Evolutionary conservation across 495 filamentous ascomycete genomes (phyloP).

Genomic region (Aspergillus funiculosus): DNA sequence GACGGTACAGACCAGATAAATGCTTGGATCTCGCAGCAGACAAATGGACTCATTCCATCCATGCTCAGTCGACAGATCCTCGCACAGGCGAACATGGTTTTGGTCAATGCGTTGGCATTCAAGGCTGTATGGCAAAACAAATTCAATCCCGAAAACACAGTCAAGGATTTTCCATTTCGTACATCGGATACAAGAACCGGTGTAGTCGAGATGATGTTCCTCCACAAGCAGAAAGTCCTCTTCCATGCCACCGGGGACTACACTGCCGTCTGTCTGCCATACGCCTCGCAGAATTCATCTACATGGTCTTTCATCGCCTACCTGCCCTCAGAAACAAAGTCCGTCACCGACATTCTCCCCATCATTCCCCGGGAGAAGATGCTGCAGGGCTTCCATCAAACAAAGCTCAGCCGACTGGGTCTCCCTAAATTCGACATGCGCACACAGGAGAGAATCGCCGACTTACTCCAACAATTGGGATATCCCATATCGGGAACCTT

Average conservation of each 20-base stretch:
- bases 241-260: neutral
- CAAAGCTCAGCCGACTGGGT: neutral
- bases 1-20: neutral
- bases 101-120: constrained; percentile 3
- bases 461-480: neutral
- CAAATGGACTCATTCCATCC: neutral
- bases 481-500: neutral
- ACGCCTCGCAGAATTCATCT: neutral
- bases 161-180: neutral
- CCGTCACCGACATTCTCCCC: neutral
- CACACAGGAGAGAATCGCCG: constrained; percentile 1
- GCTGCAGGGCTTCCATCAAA: neutral
- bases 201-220: constrained; percentile 4
- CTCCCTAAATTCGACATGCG: constrained; percentile 2
- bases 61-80: neutral
- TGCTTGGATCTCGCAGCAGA: neutral
- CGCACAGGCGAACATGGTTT: neutral
- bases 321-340: neutral
- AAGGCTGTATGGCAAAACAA: neutral
- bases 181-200: neutral
- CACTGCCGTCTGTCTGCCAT: neutral
- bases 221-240: neutral
- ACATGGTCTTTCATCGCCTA: constrained; percentile 3
- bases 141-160: neutral
- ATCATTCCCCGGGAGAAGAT: neutral